Conservation (phyloP, 768 basidiomycete genomes). For the Leccinum imitatum region DNA sequence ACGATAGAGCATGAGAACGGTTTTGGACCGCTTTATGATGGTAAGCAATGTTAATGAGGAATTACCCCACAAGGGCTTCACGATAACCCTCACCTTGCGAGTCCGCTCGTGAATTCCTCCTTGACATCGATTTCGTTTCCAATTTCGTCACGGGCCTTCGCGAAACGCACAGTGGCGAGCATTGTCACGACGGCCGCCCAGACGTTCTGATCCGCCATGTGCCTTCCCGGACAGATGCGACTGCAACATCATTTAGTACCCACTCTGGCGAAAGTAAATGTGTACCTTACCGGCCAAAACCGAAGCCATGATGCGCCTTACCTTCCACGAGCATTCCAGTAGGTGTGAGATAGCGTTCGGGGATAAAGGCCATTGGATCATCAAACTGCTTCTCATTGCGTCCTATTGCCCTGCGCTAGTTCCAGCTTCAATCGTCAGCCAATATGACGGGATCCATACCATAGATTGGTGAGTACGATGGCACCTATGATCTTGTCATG, state of each 20-base stretch:
- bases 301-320: conserved; percentile 7
- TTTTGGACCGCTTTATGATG: conserved; percentile 20
- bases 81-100: conserved; percentile 15
- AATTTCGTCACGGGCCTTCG: conserved; percentile 25
- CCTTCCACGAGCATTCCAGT: conserved; percentile 16
- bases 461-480: conserved; percentile 25
- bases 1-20: conserved; percentile 27
- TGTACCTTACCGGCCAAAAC: conserved; percentile 28
- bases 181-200: conserved; percentile 34
- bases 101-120: conserved; percentile 24
- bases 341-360: conserved; percentile 50
- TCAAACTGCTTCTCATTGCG: conserved; percentile 53
- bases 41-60: conserved; percentile 5
- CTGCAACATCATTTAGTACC: conserved; percentile 11
- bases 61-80: neutral
- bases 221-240: conserved; percentile 34
- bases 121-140: conserved; percentile 33
- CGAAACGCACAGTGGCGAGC: conserved; percentile 30
- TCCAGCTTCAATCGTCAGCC: neutral
- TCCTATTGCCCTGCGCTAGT: conserved; percentile 39
- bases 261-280: neutral
- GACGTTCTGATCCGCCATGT: conserved; percentile 33
- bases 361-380: conserved; percentile 51
- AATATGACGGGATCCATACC: conserved; percentile 13
- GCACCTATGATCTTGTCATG: conserved; percentile 8